A percentile compares a stretch with the other conserved stretches of the same genome.
These are phyloP conservation scores for Talaromyces nanjingensis DNA, from an alignment of 495 filamentous ascomycete species.

Conservation along the genomic window DNA sequence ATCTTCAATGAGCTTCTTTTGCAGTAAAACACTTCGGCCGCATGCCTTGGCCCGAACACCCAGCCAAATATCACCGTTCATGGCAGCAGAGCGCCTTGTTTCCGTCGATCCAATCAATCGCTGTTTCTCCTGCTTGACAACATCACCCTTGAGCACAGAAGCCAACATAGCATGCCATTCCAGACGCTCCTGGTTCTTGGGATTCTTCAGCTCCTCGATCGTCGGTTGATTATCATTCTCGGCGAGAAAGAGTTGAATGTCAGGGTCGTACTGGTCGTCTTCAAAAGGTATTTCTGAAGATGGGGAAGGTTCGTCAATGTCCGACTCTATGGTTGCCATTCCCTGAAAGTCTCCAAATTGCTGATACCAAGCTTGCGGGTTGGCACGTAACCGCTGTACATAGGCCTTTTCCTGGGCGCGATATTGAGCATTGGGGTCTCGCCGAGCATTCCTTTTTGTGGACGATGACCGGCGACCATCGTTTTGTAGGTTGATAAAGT, in stretches of 20 bases:
- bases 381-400: conserved; percentile 68
- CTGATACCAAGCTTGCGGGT: conserved; percentile 56
- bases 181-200: conserved; percentile 79
- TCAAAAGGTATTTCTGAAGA: conserved; percentile 76
- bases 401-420: conserved; percentile 76
- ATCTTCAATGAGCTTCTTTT: conserved; percentile 78
- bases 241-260: conserved; percentile 83
- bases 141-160: conserved; percentile 90
- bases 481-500: conserved; percentile 45
- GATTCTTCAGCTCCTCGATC: conserved; percentile 79
- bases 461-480: conserved; percentile 49
- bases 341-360: conserved; percentile 68
- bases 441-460: conserved; percentile 39
- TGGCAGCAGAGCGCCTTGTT: conserved; percentile 59
- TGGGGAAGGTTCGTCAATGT: conserved; percentile 85
- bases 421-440: conserved; percentile 74
- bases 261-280: conserved; percentile 82
- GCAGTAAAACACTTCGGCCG: conserved; percentile 74
- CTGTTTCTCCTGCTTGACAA: conserved; percentile 96
- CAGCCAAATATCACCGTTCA: conserved; percentile 84
- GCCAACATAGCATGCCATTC: conserved; percentile 99
- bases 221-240: conserved; percentile 84
- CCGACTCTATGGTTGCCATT: conserved; percentile 64
- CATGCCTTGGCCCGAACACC: conserved; percentile 76
- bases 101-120: conserved; percentile 80